Conservation (phyloP, 768 basidiomycete genomes). For the Hygrocybe coccinea region DNA sequence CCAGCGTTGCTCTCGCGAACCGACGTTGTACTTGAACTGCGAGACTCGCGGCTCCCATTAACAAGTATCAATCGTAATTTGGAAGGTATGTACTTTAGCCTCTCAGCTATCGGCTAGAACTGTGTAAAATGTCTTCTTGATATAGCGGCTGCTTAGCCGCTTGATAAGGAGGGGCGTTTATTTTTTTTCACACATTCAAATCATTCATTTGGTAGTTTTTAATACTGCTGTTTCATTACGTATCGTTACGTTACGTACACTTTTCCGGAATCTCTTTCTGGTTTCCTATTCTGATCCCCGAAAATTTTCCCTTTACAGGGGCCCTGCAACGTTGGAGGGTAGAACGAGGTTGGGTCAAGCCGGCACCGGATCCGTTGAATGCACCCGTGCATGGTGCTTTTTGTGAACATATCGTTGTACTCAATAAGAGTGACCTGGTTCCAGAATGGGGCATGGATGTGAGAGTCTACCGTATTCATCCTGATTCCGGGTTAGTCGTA, state of each 20-base stretch:
- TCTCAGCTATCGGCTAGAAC: background rate
- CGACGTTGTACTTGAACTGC: constrained; percentile 89
- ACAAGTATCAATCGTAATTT: constrained; percentile 90
- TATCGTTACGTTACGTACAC: background rate
- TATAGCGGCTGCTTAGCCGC: background rate
- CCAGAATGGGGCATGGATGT: constrained; percentile 87
- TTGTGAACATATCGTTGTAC: constrained; percentile 83
- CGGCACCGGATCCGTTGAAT: constrained; percentile 31
- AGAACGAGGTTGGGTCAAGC: constrained; percentile 55
- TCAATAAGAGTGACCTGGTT: constrained; percentile 92
- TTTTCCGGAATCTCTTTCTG: constrained; percentile 3
- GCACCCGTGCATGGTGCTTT: constrained; percentile 33
- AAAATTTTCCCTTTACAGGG: constrained; percentile 35
- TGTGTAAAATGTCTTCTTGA: background rate
- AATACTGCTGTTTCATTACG: background rate
- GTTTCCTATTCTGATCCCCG: background rate
- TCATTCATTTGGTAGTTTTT: background rate
- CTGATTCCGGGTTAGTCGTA: constrained; percentile 11
- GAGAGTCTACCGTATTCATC: constrained; percentile 18
- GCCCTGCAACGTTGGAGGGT: constrained; percentile 63
- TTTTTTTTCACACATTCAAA: background rate
- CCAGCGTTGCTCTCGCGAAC: constrained; percentile 74
- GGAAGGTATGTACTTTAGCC: constrained; percentile 57
- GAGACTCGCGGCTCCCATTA: constrained; percentile 88
- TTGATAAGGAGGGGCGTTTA: background rate